Conservation (phyloP, 176 grass and related monocot genomes). For the Musa acuminata region DNA sequence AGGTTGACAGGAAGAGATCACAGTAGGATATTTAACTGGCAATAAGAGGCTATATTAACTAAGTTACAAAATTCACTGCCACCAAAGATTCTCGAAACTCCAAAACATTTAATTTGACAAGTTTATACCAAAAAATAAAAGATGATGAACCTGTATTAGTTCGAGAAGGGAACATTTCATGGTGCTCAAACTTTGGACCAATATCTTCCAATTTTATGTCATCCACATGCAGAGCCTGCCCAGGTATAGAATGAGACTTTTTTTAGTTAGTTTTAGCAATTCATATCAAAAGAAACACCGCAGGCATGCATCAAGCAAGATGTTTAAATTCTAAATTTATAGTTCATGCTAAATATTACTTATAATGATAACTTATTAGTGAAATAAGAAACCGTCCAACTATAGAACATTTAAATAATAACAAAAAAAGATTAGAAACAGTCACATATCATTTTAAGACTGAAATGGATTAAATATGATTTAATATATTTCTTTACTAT, state of each 20-base stretch:
- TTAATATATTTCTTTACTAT: no score
- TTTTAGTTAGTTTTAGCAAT: background rate
- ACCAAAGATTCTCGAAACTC: background rate
- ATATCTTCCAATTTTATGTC: slow-evolving; percentile 74
- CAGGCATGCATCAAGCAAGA: background rate
- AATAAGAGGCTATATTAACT: background rate
- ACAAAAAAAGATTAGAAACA: no score
- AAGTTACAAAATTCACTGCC: background rate
- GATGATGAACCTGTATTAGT: slow-evolving; percentile 61
- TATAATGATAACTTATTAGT: no score
- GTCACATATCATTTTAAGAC: no score
- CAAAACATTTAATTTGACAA: background rate
- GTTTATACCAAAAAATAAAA: background rate
- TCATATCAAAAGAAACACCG: background rate
- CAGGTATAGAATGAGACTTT: slow-evolving; percentile 5
- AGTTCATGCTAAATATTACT: no score
- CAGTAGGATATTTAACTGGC: background rate
- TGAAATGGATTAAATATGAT: no score
- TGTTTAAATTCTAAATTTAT: no score
- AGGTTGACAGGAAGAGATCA: background rate
- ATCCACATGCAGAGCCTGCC: slow-evolving; percentile 58
- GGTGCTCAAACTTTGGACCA: slow-evolving; percentile 92
- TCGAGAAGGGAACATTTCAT: slow-evolving; percentile 95
- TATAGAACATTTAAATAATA: no score
- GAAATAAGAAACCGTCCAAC: no score